Conservation (phyloP, 768 basidiomycete species). For the Macrolepiota albuminosa region DNA sequence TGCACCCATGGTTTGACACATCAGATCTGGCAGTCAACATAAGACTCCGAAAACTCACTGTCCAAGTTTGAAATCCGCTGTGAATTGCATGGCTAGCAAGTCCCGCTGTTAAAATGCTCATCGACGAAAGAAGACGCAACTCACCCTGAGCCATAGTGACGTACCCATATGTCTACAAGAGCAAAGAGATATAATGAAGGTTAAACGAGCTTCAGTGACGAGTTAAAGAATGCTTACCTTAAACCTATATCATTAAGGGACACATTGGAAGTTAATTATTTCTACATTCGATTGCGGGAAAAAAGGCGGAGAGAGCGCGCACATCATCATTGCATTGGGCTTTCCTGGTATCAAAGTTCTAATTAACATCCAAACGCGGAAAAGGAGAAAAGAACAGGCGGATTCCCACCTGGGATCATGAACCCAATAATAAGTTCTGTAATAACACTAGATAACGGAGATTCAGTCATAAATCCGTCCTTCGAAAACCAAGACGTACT, state of each 20-base stretch:
- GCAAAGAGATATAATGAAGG: conserved; percentile 16
- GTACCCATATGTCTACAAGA: conserved; percentile 55
- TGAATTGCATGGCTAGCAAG: conserved; percentile 53
- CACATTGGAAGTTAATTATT: not conserved
- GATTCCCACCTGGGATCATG: conserved; percentile 33
- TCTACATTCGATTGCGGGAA: not conserved
- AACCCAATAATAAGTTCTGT: conserved; percentile 72
- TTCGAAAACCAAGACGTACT: conserved; percentile 23
- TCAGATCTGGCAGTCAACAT: not conserved
- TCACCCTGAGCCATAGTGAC: conserved; percentile 54
- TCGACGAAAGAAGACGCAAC: not conserved
- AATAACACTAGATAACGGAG: conserved; percentile 43
- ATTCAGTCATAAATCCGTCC: not conserved
- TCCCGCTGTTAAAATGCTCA: conserved; percentile 10
- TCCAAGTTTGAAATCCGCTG: conserved; percentile 72
- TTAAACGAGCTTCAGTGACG: not conserved
- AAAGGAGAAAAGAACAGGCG: conserved; percentile 1
- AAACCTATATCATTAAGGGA: conserved; percentile 24
- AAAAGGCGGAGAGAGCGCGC: conserved; percentile 9
- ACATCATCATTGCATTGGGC: conserved; percentile 78
- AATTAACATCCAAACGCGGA: conserved; percentile 12
- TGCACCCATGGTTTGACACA: conserved; percentile 24
- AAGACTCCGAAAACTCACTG: conserved; percentile 40
- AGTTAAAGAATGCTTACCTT: conserved; percentile 23
- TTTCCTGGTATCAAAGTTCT: conserved; percentile 40